Evolutionary conservation across 1,284 basidiomycete genomes (phyloP).

Genomic region (Ustilago trichophora): DNA sequence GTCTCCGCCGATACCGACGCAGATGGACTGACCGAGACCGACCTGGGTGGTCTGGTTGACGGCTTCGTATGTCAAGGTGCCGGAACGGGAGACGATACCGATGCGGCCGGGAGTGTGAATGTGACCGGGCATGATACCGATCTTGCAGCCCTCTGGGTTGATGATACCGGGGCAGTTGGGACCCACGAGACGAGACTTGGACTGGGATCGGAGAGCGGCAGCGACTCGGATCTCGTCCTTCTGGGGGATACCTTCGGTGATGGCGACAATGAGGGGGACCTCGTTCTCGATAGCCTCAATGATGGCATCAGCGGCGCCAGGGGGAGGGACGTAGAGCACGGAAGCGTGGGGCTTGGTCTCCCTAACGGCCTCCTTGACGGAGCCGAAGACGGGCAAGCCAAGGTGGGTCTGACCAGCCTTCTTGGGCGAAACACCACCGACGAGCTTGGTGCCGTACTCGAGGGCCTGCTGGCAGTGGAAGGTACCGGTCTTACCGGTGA

Average conservation of each 20-base stretch:
- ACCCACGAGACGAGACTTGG: conserved; percentile 81
- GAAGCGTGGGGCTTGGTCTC: conserved; percentile 63
- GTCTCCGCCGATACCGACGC: conserved; percentile 97
- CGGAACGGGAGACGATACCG: conserved; percentile 80
- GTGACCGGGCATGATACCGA: conserved; percentile 99
- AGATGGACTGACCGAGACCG: conserved; percentile 94
- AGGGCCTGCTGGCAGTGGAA: conserved; percentile 96
- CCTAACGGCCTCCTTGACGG: conserved; percentile 78
- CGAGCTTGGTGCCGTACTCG: conserved; percentile 94
- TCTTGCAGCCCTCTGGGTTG: conserved; percentile 94
- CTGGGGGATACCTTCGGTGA: conserved; percentile 66
- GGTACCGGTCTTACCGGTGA: conserved; percentile 91
- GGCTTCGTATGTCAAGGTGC: conserved; percentile 65
- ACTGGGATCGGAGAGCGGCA: conserved; percentile 94
- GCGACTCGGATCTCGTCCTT: conserved; percentile 73
- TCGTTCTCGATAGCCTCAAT: conserved; percentile 66
- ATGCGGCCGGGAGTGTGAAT: conserved; percentile 90
- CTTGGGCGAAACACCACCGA: conserved; percentile 96
- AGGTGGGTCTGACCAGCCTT: conserved; percentile 96
- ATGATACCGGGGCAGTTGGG: conserved; percentile 99
- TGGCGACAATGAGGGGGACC: conserved; percentile 63
- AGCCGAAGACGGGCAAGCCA: conserved; percentile 92
- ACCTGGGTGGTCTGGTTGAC: conserved; percentile 87
- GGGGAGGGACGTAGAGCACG: conserved; percentile 65
- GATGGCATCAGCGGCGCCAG: conserved; percentile 65